Percentiles rank a stretch among this genome's conserved stretches.
phyloP scores from a whole-genome alignment of 2,329 filamentous ascomycete species.

The Fusarium luffae region DNA sequence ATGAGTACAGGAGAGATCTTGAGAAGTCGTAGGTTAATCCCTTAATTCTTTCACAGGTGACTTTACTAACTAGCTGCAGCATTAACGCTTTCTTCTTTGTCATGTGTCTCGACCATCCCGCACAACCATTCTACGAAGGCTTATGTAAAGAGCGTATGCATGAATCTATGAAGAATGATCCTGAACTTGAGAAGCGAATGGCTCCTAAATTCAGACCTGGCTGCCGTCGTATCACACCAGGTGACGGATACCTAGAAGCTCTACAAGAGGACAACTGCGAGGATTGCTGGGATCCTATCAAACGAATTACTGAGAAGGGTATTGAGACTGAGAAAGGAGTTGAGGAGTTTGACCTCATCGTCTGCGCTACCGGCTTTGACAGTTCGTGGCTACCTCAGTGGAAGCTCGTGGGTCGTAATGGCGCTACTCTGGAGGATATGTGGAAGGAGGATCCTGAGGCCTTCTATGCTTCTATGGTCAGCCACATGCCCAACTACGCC shows the following conservation, averaged over 20 bases:
- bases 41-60: accelerated
- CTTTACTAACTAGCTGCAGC: neutral
- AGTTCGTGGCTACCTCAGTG: constrained; percentile 1
- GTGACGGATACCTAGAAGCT: constrained; percentile 5
- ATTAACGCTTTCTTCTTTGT: constrained; percentile 12
- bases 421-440: neutral
- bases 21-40: constrained; percentile 1
- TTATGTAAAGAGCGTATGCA: constrained; percentile 7
- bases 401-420: neutral
- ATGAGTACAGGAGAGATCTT: constrained; percentile 2
- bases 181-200: neutral
- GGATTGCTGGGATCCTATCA: neutral
- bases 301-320: neutral
- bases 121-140: constrained; percentile 5
- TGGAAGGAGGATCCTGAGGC: constrained; percentile 8
- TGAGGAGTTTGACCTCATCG: constrained; percentile 6
- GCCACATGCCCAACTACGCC: constrained; percentile 1
- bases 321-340: neutral
- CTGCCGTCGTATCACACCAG: neutral
- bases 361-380: constrained; percentile 9
- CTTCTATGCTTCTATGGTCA: neutral
- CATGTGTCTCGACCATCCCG: constrained; percentile 8
- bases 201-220: neutral
- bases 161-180: constrained; percentile 2
- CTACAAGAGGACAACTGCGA: constrained; percentile 1